Base-by-base conservation (phyloP, 2,329 filamentous ascomycete species). In the Cercospora sp. region DNA sequence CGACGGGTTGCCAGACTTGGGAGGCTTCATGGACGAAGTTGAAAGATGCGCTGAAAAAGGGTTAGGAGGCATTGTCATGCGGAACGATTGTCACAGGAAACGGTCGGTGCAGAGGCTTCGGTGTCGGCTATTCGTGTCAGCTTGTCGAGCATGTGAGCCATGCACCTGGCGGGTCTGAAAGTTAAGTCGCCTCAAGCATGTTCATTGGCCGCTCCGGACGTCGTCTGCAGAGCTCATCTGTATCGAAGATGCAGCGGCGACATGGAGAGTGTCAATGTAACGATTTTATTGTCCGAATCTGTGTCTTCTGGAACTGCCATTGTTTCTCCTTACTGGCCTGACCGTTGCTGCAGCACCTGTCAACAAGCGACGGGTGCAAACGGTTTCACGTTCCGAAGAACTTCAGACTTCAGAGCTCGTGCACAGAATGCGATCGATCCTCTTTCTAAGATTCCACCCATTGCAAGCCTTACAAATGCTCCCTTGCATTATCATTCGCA, bases 11-110 rank as follows among this genome's bases (percentile, higher is more conserved):
- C 45, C 16, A 18, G 8, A 58, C 61, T 28, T 69, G 55, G 65
- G 65, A 65, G 30, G 65, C 63, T 20, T 66, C 68, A 8, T 69
- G 68, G 68, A 57, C 42, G 28, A 58, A 63, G 40, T 36, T 65
- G 42, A 26, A 16, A 18, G 51, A 30, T 13, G 20, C 53, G 20
- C n/a, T 58, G 28, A 26, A 28, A 42, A 55, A 59, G 23, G 9
- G 10, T 23, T 59, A 59, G 55, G 55, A 23, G 28, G 28, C 23
- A 26, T 16, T 30, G 23, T 57, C 53, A n/a, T 57, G 53, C 13
- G n/a, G 28, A 59, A 59, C 28, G 55, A 20, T 31, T 33, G 13
- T 31, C 26, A 58, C 20, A 48, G 18, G 20, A 23, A 48, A 48
- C n/a, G 18, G 42, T 18, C 42, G 42, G 42, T 48, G 42, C 42